These are phyloP conservation scores for Monosporascus sp. DNA, from an alignment of 2,329 filamentous ascomycete genomes.

Conservation along the genomic window DNA sequence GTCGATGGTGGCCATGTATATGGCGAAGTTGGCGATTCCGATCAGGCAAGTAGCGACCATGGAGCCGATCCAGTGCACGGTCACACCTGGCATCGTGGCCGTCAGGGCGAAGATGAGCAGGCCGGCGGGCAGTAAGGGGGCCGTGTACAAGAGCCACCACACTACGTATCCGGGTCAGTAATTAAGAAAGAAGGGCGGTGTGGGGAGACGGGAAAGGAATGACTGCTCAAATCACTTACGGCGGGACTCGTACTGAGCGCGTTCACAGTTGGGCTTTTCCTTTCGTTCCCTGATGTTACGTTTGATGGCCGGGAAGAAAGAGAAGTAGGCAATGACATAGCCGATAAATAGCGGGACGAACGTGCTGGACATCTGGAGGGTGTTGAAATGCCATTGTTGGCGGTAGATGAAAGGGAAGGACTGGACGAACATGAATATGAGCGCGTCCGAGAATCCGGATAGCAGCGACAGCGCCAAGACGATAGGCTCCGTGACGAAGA, in stretches of 20 bases:
- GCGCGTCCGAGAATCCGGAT: conserved; percentile 66
- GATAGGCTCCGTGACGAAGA: conserved; percentile 72
- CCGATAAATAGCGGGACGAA: conserved; percentile 65
- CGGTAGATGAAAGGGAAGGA: conserved; percentile 64
- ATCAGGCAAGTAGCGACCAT: conserved; percentile 62
- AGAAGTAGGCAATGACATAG: conserved; percentile 57
- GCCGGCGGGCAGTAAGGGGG: conserved; percentile 58
- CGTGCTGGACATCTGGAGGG: conserved; percentile 51
- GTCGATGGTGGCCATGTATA: conserved; percentile 74
- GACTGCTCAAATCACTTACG: conserved; percentile 9
- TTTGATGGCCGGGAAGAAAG: conserved; percentile 54
- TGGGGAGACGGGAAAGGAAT: no score
- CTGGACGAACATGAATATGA: conserved; percentile 76
- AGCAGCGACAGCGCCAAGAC: conserved; percentile 66
- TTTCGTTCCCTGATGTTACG: conserved; percentile 47
- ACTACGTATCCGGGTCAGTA: conserved; percentile 23
- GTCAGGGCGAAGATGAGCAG: conserved; percentile 69
- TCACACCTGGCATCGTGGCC: conserved; percentile 48
- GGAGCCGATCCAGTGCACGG: conserved; percentile 63
- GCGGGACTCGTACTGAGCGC: conserved; percentile 64
- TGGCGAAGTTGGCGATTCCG: conserved; percentile 68
- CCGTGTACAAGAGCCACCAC: conserved; percentile 59
- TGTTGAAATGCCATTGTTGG: conserved; percentile 57
- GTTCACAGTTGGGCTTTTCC: conserved; percentile 47
- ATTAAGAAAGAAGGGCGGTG: no score